Evolutionary conservation across 2,329 filamentous ascomycete genomes (phyloP).

Genomic region (Balansia obtecta): DNA sequence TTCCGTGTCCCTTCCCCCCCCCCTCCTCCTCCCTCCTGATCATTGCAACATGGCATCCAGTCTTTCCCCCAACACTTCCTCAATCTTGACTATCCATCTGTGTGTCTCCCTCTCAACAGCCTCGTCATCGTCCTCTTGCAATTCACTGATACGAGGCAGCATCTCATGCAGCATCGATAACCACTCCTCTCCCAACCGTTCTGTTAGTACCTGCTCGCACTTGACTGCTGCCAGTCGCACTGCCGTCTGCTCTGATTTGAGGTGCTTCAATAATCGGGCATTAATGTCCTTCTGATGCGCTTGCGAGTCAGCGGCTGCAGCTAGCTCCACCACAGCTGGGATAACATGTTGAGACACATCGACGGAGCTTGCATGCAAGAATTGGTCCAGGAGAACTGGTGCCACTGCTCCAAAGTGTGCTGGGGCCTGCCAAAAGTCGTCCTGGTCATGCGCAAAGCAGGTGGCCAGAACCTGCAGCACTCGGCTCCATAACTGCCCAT

Average conservation of each 20-base stretch:
- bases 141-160: constrained; percentile 87
- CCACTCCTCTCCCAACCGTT: constrained; percentile 85
- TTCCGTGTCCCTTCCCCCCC: too few species aligned
- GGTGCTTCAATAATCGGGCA: constrained; percentile 58
- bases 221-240: constrained; percentile 73
- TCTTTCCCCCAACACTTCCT: constrained; percentile 79
- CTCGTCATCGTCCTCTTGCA: constrained; percentile 95
- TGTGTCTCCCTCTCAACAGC: constrained; percentile 80
- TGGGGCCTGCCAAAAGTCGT: constrained; percentile 92
- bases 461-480: constrained; percentile 60
- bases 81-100: constrained; percentile 82
- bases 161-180: constrained; percentile 83
- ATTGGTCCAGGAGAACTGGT: constrained; percentile 56
- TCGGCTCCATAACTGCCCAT: constrained; percentile 51
- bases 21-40: background rate
- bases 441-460: constrained; percentile 80
- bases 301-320: constrained; percentile 66
- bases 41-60: constrained; percentile 86
- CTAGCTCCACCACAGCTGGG: constrained; percentile 68
- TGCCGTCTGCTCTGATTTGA: constrained; percentile 58
- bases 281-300: constrained; percentile 91
- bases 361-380: constrained; percentile 33
- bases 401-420: constrained; percentile 69
- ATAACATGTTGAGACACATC: constrained; percentile 44
- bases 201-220: constrained; percentile 68